Evolutionary conservation across 2,329 filamentous ascomycete genomes (phyloP), one percentile per base, ranked within the genome.

Genomic region (Sphaerulina musiva): DNA sequence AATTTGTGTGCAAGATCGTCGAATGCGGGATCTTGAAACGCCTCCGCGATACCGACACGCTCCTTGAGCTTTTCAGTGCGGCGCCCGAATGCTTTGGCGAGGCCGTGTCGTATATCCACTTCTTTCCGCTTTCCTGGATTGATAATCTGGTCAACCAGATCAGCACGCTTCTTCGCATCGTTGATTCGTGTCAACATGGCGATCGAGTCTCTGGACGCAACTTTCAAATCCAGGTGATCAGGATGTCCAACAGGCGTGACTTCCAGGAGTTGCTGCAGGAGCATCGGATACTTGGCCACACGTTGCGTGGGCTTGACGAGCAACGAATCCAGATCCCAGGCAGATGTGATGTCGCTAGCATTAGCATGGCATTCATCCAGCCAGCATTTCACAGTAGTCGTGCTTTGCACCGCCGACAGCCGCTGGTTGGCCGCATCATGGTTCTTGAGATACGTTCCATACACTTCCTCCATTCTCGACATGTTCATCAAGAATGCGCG

Each of bases 221-320:
- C 80, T 60, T 86, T 82, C 34, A 98, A 79, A 7, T 80, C 75
- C 14, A 63, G 62, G 56, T 85, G 81, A 70, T 98, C 93, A 0
- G 92, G 91, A 67, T 98, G 93, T 59, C 90, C 85, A 8, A 79
- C 72, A 0, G 88, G 85, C 0, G 92, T 97, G 53, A 85, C 81
- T 59, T 90, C 84, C 23, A 95, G 76, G 9, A 98, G 76, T 53
- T 90, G 84, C 34, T 84, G 82, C 43, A 98, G 81, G 40, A 98
- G 77, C 44, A 95, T 84, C 3, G 90, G 90, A 67, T 97, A 98
- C 66, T 96, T 96, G 34, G 92, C 85, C 58, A 97, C 85, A 46
- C 93, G 83, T 72, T 98, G 93, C 70, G 95, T 91, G 1, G 93
- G 93, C 71, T 98, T 98, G 67, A 98, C 92, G 17, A 98, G 80